Evolutionary conservation across 495 filamentous ascomycete genomes (phyloP), one percentile per base, ranked within the genome.

Genomic region (Hypoxylon perforatum): DNA sequence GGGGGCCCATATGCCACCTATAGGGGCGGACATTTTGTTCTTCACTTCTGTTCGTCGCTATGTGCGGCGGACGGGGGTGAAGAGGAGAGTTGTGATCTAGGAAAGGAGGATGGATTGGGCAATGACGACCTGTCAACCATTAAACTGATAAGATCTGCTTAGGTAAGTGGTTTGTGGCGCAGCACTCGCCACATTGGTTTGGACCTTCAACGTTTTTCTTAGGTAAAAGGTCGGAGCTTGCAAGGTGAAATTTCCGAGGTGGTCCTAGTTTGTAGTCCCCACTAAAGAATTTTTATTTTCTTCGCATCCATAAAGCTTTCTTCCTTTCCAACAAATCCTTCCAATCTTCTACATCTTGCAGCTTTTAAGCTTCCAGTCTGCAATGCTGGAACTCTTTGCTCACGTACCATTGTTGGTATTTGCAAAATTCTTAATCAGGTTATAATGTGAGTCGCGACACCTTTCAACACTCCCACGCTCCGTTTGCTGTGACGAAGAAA

Each of bases 1-100:
- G 63, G 89, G 86, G 61, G 89, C 87, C 84, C 88, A 84, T 71
- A 92, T 82, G 78, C 88, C 89, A 79, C 88, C 88, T 62, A 69
- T 49, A 68, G 87, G 82, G 78, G 89, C 82, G 73, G 82, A 83
- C 91, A 93, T 93, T 46, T 42, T 28, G n/a, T 28, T 58, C 51
- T 52, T 33, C 22, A 25, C 36, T 69, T 17, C 38, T 61, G 56
- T 59, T 48, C 66, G 62, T 67, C 64, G 52, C 61, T 72, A 36
- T 62, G 17, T 42, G 35, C 35, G 14, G 35, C 35, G 35, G 35
- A 11, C 30, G 58, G 67, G 71, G 81, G 59, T n/a, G n/a, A 77
- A 76, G 49, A 25, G 52, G 65, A 64, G 38, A 51, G 57, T 60
- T 72, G 66, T 69, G 64, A 58, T 63, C 61, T 73, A 39, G 63